These are phyloP conservation scores for Eucalyptus fibrosa DNA, from an alignment of 345 rosid species.

Conservation along the genomic window DNA sequence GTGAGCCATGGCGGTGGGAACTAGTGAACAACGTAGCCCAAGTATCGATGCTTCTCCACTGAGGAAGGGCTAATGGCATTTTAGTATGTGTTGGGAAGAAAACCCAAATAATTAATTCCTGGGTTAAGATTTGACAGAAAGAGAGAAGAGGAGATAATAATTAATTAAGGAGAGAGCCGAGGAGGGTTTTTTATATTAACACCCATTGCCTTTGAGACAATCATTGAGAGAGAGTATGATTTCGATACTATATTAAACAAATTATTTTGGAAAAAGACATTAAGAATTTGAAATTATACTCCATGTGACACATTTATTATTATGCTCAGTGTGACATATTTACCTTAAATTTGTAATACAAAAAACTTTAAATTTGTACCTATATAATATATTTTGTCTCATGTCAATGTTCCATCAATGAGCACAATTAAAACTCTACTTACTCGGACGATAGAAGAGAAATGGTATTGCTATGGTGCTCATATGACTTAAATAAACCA, in stretches of 20 bases:
- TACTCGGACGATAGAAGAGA: rapidly evolving
- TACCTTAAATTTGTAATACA: no score
- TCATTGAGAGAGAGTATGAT: not conserved
- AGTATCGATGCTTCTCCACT: not conserved
- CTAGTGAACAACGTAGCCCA: not conserved
- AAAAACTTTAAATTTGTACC: not conserved
- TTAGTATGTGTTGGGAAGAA: not conserved
- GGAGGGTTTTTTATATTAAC: not conserved
- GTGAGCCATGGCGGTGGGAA: not conserved
- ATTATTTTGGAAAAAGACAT: not conserved
- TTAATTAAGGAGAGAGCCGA: not conserved
- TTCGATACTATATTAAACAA: not conserved
- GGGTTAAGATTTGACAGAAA: not conserved
- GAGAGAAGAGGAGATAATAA: not conserved
- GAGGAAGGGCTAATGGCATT: not conserved
- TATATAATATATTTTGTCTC: not conserved
- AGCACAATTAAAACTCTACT: not conserved
- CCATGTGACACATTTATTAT: not conserved
- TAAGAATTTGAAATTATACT: not conserved
- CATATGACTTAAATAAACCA: not conserved
- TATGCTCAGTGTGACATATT: no score
- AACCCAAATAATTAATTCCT: not conserved
- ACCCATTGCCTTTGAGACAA: not conserved
- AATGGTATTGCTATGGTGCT: rapidly evolving
- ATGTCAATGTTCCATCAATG: not conserved